Percentiles rank a stretch among this genome's conserved stretches.
Conservation (phyloP, 257 asterid species). For the Oldenlandia corymbosa region DNA sequence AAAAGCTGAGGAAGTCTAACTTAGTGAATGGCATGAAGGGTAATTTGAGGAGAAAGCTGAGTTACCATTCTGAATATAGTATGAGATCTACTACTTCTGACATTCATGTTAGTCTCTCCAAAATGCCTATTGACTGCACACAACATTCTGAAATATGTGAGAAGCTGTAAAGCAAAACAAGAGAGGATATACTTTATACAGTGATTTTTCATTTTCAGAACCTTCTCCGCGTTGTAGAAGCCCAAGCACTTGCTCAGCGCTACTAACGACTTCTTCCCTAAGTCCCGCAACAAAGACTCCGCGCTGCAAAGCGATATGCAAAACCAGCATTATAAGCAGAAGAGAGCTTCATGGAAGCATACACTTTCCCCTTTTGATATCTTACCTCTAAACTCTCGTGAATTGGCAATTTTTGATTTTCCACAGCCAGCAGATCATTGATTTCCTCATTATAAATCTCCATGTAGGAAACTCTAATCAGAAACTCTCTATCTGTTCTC, state of each 20-base stretch:
- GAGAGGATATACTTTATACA: background rate
- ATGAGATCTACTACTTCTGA: constrained; percentile 94
- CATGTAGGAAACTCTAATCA: constrained; percentile 94
- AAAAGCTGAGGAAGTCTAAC: constrained; percentile 4
- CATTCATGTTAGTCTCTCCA: constrained; percentile 98
- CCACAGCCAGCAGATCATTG: constrained; percentile 84
- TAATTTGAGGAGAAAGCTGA: constrained; percentile 12
- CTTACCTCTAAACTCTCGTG: constrained; percentile 98
- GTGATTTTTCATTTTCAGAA: constrained; percentile 22
- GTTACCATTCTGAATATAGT: constrained; percentile 94
- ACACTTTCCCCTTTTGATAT: constrained; percentile 11
- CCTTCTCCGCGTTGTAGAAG: constrained; percentile 96
- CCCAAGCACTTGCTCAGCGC: constrained; percentile 78
- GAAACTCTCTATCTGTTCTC: constrained; percentile 77
- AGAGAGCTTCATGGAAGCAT: constrained; percentile 6
- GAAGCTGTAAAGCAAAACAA: background rate
- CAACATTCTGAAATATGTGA: constrained; percentile 10
- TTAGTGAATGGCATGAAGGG: constrained; percentile 4
- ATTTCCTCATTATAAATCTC: constrained; percentile 96
- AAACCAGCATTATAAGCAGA: constrained; percentile 10
- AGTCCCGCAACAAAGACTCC: constrained; percentile 99
- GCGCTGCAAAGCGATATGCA: constrained; percentile 47
- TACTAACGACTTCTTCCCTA: constrained; percentile 86
- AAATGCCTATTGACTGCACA: constrained; percentile 88
- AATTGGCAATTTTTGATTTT: constrained; percentile 85